Conservation (phyloP, 148 eudicot genomes). For the Fagopyrum tataricum region DNA sequence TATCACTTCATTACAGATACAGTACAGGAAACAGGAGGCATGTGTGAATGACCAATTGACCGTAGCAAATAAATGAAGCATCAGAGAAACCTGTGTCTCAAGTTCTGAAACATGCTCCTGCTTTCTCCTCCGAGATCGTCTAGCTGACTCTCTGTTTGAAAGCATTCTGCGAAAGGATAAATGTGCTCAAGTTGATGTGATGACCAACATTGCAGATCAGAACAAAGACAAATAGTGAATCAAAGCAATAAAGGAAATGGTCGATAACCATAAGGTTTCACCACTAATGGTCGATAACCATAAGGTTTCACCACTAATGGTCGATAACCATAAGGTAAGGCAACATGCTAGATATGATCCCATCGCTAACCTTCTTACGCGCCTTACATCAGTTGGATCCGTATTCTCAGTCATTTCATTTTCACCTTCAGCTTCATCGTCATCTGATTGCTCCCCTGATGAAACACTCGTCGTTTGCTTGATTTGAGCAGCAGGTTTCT, state of each 20-base stretch:
- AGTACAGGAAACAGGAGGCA: not conserved
- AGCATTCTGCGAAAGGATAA: slow-evolving; percentile 61
- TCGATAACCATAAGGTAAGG: too few species aligned
- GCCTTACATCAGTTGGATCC: slow-evolving; percentile 77
- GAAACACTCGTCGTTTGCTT: slow-evolving; percentile 84
- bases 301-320: not conserved
- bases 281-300: not conserved
- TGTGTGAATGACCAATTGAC: not conserved
- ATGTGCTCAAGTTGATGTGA: not conserved
- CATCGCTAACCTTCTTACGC: slow-evolving; percentile 59
- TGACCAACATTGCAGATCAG: not conserved
- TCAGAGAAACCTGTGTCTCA: slow-evolving; percentile 71
- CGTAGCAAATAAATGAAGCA: not conserved
- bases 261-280: slow-evolving; percentile 2
- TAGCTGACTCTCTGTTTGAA: slow-evolving; percentile 96
- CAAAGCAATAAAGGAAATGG: not conserved
- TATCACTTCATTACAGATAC: not conserved
- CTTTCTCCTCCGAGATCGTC: slow-evolving; percentile 97
- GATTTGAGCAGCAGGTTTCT: slow-evolving; percentile 50
- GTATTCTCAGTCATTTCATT: slow-evolving; percentile 44
- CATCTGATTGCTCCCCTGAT: slow-evolving; percentile 83
- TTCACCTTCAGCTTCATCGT: slow-evolving; percentile 92
- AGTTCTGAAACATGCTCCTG: slow-evolving; percentile 94
- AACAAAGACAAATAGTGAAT: not conserved
- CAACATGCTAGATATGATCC: not conserved